Evolutionary conservation across 768 basidiomycete genomes (phyloP).

Genomic region (Suillus subalutaceus): DNA sequence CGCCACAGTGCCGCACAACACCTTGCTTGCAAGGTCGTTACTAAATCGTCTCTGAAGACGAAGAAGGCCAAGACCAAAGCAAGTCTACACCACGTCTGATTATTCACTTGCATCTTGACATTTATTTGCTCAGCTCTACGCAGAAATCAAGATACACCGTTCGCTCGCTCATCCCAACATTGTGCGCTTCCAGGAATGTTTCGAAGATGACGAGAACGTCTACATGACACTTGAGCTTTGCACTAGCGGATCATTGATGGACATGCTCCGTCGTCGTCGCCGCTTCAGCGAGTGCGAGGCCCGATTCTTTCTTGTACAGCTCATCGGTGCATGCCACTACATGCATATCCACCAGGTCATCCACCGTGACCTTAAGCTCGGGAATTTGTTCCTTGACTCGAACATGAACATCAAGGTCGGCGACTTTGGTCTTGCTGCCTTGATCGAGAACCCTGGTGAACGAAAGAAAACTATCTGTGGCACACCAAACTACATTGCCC

Average conservation of each 20-base stretch:
- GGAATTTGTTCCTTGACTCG: conserved; percentile 89
- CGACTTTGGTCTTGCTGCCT: conserved; percentile 95
- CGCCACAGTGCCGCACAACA: conserved; percentile 46
- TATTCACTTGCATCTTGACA: conserved; percentile 2
- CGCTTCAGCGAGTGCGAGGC: conserved; percentile 92
- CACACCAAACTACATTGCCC: conserved; percentile 98
- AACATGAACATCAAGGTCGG: conserved; percentile 97
- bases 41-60: conserved; percentile 88
- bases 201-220: conserved; percentile 93
- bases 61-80: conserved; percentile 95
- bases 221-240: conserved; percentile 98
- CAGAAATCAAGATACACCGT: conserved; percentile 98
- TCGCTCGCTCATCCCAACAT: conserved; percentile 92
- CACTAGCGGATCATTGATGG: conserved; percentile 87
- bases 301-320: conserved; percentile 90
- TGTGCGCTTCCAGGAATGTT: conserved; percentile 89
- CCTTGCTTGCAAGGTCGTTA: conserved; percentile 92
- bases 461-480: conserved; percentile 99
- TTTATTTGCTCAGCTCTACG: conserved; percentile 70
- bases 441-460: conserved; percentile 96
- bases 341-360: conserved; percentile 98
- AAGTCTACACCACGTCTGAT: conserved; percentile 38
- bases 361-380: conserved; percentile 95
- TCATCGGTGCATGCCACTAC: conserved; percentile 95
- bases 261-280: conserved; percentile 83